Conservation (phyloP, 441 rosid species). For the Euphorbia schlechtendalii region DNA sequence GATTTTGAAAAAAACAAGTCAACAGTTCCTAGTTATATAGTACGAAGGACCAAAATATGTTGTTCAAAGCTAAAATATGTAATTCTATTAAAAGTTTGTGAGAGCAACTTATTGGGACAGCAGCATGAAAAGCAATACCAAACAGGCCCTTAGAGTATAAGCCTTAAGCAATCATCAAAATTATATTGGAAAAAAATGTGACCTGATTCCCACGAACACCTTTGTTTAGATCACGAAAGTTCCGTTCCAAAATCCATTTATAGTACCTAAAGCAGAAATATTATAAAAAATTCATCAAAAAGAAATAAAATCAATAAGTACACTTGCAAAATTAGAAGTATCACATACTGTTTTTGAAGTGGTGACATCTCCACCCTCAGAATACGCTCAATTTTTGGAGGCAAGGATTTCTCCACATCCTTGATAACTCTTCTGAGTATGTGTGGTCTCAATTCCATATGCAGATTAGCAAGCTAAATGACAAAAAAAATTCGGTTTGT, state of each 20-base stretch:
- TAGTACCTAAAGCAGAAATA: conserved; percentile 58
- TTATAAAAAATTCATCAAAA: background rate
- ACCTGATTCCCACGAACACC: conserved; percentile 99
- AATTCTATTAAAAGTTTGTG: no score
- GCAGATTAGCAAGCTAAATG: conserved; percentile 93
- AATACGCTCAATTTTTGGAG: conserved; percentile 98
- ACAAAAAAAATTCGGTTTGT: background rate
- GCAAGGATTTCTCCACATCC: conserved; percentile 99
- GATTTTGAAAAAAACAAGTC: no score
- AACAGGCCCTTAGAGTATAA: background rate
- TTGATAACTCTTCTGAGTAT: conserved; percentile 97
- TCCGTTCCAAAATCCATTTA: conserved; percentile 99
- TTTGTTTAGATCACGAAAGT: conserved; percentile 96
- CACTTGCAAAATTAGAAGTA: no score
- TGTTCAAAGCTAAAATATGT: no score
- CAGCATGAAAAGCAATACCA: no score
- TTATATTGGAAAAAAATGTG: conserved; percentile 8
- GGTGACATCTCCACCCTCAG: conserved; percentile 99
- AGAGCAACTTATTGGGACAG: no score
- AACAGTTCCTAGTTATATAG: no score
- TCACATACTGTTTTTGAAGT: conserved; percentile 83
- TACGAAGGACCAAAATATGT: no score
- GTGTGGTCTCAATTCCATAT: conserved; percentile 98
- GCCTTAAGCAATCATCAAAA: background rate
- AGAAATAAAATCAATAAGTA: no score